Evolutionary conservation across 495 filamentous ascomycete genomes (phyloP), one percentile per base, ranked within the genome.

Genomic region (Aspergillus bridgeri): DNA sequence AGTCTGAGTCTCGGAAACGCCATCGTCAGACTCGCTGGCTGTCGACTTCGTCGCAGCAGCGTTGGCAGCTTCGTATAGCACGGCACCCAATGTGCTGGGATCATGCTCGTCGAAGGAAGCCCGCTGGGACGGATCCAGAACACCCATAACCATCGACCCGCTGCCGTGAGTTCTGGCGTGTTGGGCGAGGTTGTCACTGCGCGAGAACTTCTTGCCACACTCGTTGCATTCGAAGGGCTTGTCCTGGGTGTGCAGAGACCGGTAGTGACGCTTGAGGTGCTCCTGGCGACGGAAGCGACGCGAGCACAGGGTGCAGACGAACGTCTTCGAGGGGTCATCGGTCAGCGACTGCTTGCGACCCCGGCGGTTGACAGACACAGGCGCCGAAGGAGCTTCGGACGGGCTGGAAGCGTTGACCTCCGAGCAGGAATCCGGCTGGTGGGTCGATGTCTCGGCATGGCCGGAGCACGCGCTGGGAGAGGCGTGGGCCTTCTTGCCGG

Each of bases 191-290:
- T 99, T 99, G 75, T 99, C 95, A 64, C 89, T 93, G 56, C 95
- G 89, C 1, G 94, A 98, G 79, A 98, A 99, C 79, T 96, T 96
- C 86, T 99, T 99, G 58, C 94, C 93, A 64, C 95, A 99, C 75
- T 98, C 92, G 58, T 84, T 77, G 76, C 95, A 99, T 73, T 96
- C 91, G 70, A 98, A 98, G 6, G 95, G 95, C 85, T 99, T 99
- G 58, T 98, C 94, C 63, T 95, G 86, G 2, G 95, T 99, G 79
- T 98, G 95, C 45, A 99, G 90, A 42, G 95, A 98, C 47, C 95
- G 86, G 80, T 96, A 96, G 79, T 99, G 95, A 58, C 95, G 90
- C 86, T 98, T 98, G 57, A 99, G 87, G 66, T 99, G 95, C 70
- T 99, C 95, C 71, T 98, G 95, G 58, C 95, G 91, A 59, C 95